These are phyloP conservation scores for Mycosphaerella sp. DNA, from an alignment of 2,329 filamentous ascomycete genomes.

Conservation along the genomic window DNA sequence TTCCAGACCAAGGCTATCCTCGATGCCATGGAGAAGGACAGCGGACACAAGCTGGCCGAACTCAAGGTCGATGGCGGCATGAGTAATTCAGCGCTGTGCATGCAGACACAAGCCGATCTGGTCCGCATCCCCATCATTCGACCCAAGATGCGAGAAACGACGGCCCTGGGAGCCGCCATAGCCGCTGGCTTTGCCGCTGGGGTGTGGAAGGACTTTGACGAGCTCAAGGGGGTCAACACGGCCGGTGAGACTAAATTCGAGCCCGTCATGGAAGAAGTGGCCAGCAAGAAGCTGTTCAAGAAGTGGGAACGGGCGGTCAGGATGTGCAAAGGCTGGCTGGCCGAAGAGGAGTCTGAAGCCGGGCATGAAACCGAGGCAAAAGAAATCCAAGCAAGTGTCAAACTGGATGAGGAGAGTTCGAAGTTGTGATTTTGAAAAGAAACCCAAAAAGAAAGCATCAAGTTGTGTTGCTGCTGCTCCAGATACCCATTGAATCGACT, in stretches of 20 bases:
- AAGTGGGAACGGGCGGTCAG: constrained; percentile 71
- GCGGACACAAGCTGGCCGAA: constrained; percentile 64
- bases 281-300: constrained; percentile 58
- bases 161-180: constrained; percentile 79
- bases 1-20: constrained; percentile 90
- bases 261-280: constrained; percentile 51
- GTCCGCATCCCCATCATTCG: constrained; percentile 77
- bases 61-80: constrained; percentile 85
- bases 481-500: too few species aligned
- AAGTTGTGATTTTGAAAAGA: constrained; percentile 7
- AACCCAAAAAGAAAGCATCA: too few species aligned
- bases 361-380: constrained; percentile 11
- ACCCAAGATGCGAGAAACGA: constrained; percentile 84
- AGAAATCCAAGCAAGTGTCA: constrained; percentile 8
- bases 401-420: constrained; percentile 17
- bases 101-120: constrained; percentile 86
- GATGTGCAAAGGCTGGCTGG: constrained; percentile 67
- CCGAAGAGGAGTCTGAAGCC: constrained; percentile 15
- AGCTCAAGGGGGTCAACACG: constrained; percentile 66
- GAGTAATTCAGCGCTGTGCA: constrained; percentile 80
- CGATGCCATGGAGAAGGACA: constrained; percentile 85
- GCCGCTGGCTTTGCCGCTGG: constrained; percentile 78
- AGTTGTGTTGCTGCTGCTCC: too few species aligned
- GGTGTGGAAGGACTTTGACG: constrained; percentile 69
- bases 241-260: constrained; percentile 63